Base-by-base conservation (phyloP, 768 basidiomycete genomes). In the Russula foetens region DNA sequence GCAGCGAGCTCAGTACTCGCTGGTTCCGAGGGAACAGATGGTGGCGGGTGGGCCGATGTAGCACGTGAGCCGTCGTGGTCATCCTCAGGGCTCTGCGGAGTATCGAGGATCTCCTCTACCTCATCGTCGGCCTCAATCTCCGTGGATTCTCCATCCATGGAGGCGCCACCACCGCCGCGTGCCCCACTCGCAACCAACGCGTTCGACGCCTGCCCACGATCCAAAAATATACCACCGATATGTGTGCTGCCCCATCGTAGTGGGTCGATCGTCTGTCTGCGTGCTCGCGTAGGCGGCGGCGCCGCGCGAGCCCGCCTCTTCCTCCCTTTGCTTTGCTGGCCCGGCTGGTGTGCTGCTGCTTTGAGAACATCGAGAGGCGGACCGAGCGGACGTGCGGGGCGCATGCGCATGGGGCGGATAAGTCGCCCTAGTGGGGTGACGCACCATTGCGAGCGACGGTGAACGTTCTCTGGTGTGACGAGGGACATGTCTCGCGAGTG, bases 211-310 rank as follows among this genome's bases (percentile, higher is more conserved):
- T 28, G 45, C 9, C 35, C 63, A 4, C 63, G 60, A 35, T 71
- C 85, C 66, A 91, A 67, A 71, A 89, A 86, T 24, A 80, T 71
- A 3, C 88, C 90, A 59, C 81, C 87, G 66, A 91, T 66, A 70
- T 90, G 84, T 19, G 77, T 76, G 45, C 87, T 85, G 24, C 83
- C 86, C 77, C 83, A 92, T 52, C 79, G 78, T 17, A 81, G 79
- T 65, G 89, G 84, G 67, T 92, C 90, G 65, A 93, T 91, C 47
- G 77, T 83, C 59, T 77, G 76, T 59, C 80, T 73, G 60, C 86
- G 75, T 2, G 89, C 84, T 19, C 90, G 77, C 9, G 71, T 69
- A 39, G 80, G 81, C 0, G 83, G 81, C n/a, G 76, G 76, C 57
- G 79, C 46, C 70, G 29, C 59, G 58, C 76, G 75, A 58, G 74